A percentile compares a stretch with the other conserved stretches of the same genome.
Conservation (phyloP, 805 yeast species). For the Kodamaea lidongshanica region DNA sequence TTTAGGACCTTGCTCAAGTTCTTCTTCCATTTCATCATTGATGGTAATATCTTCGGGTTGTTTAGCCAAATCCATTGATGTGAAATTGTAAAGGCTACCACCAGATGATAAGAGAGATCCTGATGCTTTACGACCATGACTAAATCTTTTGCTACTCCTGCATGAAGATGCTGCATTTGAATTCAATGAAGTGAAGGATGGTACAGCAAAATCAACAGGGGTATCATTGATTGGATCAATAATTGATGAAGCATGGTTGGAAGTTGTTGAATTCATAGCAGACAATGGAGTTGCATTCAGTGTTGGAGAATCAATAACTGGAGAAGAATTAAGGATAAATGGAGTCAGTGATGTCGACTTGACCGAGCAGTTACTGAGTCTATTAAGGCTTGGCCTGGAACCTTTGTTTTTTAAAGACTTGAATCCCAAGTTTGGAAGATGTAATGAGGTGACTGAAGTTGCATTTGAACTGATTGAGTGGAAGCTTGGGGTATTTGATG, state of each 20-base stretch:
- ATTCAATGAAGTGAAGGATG: conserved; percentile 8
- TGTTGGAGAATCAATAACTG: conserved; percentile 32
- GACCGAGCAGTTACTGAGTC: conserved; percentile 5
- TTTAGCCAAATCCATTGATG: conserved; percentile 19
- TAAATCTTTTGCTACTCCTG: conserved; percentile 9
- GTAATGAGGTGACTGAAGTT: too few relatives aligned
- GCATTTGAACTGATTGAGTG: too few relatives aligned
- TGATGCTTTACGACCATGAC: conserved; percentile 15
- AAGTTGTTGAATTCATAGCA: conserved; percentile 18
- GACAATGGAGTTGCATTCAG: conserved; percentile 26
- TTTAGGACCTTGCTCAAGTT: conserved; percentile 3
- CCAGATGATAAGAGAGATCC: conserved; percentile 19
- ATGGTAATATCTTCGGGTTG: conserved; percentile 17
- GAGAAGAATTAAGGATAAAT: conserved; percentile 19
- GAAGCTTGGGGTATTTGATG: too few relatives aligned
- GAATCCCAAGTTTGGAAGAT: conserved; percentile 6
- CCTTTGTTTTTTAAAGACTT: conserved; percentile 10
- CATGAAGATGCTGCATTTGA: conserved; percentile 3
- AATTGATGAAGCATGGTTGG: conserved; percentile 15
- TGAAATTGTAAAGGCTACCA: conserved; percentile 18
- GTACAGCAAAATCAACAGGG: conserved; percentile 32
- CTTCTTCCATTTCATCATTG: conserved; percentile 5
- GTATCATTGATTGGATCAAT: conserved; percentile 36
- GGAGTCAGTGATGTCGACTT: conserved; percentile 8
- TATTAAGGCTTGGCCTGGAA: conserved; percentile 12